phyloP scores from a whole-genome alignment of 176 grass and related monocot species.

The Secale cereale region DNA sequence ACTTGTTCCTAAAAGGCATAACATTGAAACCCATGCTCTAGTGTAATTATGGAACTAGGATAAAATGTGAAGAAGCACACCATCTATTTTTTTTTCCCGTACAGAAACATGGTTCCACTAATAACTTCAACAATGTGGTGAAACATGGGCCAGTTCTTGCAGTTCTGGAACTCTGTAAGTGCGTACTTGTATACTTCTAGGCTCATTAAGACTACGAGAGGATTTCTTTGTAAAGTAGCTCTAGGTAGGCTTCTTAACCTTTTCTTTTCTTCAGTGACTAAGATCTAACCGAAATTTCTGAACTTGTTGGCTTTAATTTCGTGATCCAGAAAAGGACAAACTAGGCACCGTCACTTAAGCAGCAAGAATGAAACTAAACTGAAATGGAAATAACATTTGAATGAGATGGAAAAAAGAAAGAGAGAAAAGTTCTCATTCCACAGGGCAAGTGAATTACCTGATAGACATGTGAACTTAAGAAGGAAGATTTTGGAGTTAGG shows the following conservation, averaged over 20 bases:
- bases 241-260: not conserved
- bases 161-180: not conserved
- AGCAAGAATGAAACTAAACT: not conserved
- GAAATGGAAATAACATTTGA: too few species aligned
- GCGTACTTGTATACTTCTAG: not conserved
- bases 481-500: not conserved
- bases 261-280: not conserved
- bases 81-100: not conserved
- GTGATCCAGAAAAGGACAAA: not conserved
- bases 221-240: not conserved
- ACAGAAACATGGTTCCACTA: not conserved
- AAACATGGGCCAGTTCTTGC: not conserved
- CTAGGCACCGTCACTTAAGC: not conserved
- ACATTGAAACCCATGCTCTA: not conserved
- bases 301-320: not conserved
- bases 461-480: not conserved
- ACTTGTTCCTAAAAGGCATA: not conserved
- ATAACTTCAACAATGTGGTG: not conserved
- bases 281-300: not conserved
- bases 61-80: not conserved
- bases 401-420: too few species aligned
- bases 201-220: not conserved
- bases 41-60: not conserved
- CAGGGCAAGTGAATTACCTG: too few species aligned
- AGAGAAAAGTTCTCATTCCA: too few species aligned